Evolutionary conservation across 345 rosid species (phyloP), one percentile per base, ranked within the genome.

Genomic region (Syzygium jambos): DNA sequence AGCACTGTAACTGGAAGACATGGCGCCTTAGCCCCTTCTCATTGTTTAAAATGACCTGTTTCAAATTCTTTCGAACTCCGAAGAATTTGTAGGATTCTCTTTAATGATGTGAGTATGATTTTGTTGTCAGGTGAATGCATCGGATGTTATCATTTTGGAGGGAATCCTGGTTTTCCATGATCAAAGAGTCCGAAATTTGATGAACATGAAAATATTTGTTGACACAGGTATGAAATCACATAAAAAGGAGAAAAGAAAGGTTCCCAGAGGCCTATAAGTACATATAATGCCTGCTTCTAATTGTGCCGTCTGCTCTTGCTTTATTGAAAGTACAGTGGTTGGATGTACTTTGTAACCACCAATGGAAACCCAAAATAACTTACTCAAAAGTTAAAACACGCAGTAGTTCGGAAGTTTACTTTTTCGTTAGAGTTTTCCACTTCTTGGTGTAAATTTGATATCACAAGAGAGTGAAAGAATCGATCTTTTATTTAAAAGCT

Each of bases 201-300:
- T 98, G 99, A 92, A 95, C 89, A 93, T 98, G 99, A 98, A 96
- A 93, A 98, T 98, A 86, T 98, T 98, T 86, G 99, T 98, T 59
- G 99, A 98, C 89, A 93, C 99, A 91, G 99, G 99, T 98, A 84
- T 84, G 90, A 84, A 52, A 53, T 34, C 52, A 53, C 46, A 29
- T 84, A 17, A 34, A 29, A 84, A 46, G 57, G 13, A 84, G 43
- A n/a, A 51, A 84, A 9, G 59, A 27, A 52, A 46, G 85, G 34
- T 46, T 25, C 46, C 25, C 41, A 51, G 61, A 53, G 41, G 86
- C 61, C 9, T 52, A 13, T 84, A 19, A 38, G 82, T 73, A 73
- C 8, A 10, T 19, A 17, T 73, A 38, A 73, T 73, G 82, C 82
- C 49, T 10, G 82, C 49, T 19, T 73, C 82, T 73, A 9, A 73